Evolutionary conservation across 305 asterid genomes (phyloP).

Genomic region (Ilex paraguariensis): DNA sequence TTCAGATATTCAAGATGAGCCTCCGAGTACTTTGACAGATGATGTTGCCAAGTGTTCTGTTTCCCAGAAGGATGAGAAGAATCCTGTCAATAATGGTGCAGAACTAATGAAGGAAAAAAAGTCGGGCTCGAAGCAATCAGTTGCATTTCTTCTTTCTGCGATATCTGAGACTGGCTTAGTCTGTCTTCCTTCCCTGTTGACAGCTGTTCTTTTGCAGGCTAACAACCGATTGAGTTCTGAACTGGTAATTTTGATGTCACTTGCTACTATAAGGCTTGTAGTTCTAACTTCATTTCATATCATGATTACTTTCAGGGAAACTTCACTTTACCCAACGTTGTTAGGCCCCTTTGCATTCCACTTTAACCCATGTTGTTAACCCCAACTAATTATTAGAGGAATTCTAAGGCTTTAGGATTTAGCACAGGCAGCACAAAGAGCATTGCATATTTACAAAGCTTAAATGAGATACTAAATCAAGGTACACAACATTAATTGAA

Average conservation of each 20-base stretch:
- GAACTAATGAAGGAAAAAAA: constrained; percentile 40
- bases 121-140: constrained; percentile 50
- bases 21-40: constrained; percentile 25
- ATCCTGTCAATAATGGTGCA: constrained; percentile 22
- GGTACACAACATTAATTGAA: no score
- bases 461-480: no score
- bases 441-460: no score
- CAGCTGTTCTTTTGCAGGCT: constrained; percentile 94
- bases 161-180: constrained; percentile 92
- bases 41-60: constrained; percentile 32
- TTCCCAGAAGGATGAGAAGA: constrained; percentile 42
- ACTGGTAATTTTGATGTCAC: constrained; percentile 40
- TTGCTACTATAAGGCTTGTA: no score
- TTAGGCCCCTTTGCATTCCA: no score
- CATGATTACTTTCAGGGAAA: no score
- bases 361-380: no score
- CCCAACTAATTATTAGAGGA: no score
- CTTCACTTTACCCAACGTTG: no score
- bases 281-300: no score
- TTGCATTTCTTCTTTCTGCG: constrained; percentile 73
- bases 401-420: no score
- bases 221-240: constrained; percentile 84
- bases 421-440: no score
- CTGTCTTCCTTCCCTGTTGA: constrained; percentile 96
- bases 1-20: constrained; percentile 31